Percentiles rank a stretch among this genome's conserved stretches.
Conservation (phyloP, 2,329 filamentous ascomycete genomes). For the Aspergillus aculeatinus region DNA sequence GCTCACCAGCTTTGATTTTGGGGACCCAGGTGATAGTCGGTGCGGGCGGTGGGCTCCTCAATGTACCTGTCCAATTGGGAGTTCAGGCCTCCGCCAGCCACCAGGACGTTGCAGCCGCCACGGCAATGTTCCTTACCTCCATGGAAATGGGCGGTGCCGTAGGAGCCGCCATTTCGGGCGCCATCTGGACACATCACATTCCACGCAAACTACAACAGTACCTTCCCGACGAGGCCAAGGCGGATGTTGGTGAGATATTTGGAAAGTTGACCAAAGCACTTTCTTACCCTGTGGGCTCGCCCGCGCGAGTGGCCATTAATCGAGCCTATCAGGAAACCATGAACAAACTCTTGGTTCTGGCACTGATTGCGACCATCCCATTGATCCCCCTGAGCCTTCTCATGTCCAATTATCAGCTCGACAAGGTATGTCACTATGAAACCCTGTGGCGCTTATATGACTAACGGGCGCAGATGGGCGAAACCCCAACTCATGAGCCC, state of each 20-base stretch:
- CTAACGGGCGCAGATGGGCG: constrained; percentile 29
- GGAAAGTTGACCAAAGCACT: constrained; percentile 55
- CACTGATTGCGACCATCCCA: constrained; percentile 55
- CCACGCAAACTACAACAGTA: constrained; percentile 51
- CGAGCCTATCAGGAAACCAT: constrained; percentile 66
- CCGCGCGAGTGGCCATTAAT: constrained; percentile 60
- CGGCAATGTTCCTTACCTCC: constrained; percentile 62
- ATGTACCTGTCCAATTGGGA: constrained; percentile 60
- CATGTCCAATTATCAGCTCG: constrained; percentile 60
- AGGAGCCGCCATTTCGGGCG: constrained; percentile 60
- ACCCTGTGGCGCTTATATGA: not conserved
- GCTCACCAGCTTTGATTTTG: constrained; percentile 54
- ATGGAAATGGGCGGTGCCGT: constrained; percentile 61
- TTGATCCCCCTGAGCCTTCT: constrained; percentile 56
- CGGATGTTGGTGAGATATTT: constrained; percentile 51
- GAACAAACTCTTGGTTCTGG: constrained; percentile 57
- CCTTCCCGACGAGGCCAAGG: constrained; percentile 48
- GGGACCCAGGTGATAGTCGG: constrained; percentile 63
- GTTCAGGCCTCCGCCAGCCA: constrained; percentile 61
- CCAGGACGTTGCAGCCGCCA: constrained; percentile 59
- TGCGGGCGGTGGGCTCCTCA: constrained; percentile 57
- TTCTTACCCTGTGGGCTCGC: constrained; percentile 57
- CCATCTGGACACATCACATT: constrained; percentile 65
- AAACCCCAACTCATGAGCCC: constrained; percentile 18
- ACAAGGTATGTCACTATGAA: constrained; percentile 39